Base-by-base conservation (phyloP, 768 basidiomycete species). In the Kwoniella shandongensis region DNA sequence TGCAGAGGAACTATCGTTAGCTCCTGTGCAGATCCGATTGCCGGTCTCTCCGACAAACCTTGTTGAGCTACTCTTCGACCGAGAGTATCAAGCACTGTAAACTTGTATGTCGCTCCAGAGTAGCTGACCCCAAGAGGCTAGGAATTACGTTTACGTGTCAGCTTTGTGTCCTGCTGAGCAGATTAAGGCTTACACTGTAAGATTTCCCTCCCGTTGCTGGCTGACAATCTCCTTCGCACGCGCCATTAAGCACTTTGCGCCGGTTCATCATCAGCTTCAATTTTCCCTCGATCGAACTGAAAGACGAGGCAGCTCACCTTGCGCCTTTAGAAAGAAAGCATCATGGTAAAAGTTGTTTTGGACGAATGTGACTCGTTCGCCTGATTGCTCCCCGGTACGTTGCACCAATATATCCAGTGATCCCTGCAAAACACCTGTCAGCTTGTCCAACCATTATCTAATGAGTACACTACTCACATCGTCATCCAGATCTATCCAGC, bases 281-380 rank as follows among this genome's bases (percentile, higher is more conserved):
- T 25, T 45, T 20, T 13, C 2, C 15, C 32, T 35, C 20, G 5
- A 15, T 40, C n/a, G 22, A 42, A 61, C 11, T n/a, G 30, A 32
- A 13, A 32, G 44, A 18, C n/a, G n/a, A n/a, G n/a, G 2, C 11
- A 22, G 77, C 85, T 41, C 40, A 94, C 93, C 87, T 40, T 92
- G 88, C 2, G 96, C 91, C 72, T 97, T 97, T 50, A 98, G 81
- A 83, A 98, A 99, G 80, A 99, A 99, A 0, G 96, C 94, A 63
- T 99, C 96, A 71, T 92, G 92, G 69, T 94, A 98, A 69, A 93
- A 89, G 75, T 97, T 98, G 71, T 99, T 99, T 78, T 94, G 91
- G 45, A 99, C 80, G 70, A 99, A 94, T 4, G 84, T 69, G 17
- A 89, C 78, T 38, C 59, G 66, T 17, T 74, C 52, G 1, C 78